phyloP scores from a whole-genome alignment of 2,329 filamentous ascomycete genomes.

The Trematosphaeria pertusa region DNA sequence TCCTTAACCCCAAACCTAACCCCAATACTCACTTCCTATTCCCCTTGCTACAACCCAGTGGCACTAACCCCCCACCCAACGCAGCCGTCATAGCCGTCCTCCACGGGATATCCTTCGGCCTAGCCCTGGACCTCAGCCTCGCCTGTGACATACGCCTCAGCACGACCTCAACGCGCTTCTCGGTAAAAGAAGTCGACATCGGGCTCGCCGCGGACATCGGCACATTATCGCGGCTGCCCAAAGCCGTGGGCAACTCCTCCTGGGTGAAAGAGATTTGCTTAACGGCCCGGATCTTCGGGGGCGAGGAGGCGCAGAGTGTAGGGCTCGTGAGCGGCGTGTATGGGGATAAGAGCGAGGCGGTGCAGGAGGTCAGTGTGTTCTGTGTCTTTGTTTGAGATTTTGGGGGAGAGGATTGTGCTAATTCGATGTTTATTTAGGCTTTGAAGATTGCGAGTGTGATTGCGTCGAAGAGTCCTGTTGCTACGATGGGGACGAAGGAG shows the following conservation, averaged over 20 bases:
- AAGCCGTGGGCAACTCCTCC: conserved; percentile 71
- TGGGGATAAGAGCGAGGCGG: conserved; percentile 65
- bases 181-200: conserved; percentile 84
- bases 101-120: conserved; percentile 46
- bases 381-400: background rate
- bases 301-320: conserved; percentile 71
- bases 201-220: conserved; percentile 82
- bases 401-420: background rate
- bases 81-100: conserved; percentile 45
- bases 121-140: conserved; percentile 61
- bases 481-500: conserved; percentile 87
- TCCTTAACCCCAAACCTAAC: background rate
- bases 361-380: conserved; percentile 54
- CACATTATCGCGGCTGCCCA: conserved; percentile 75
- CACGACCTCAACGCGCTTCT: conserved; percentile 65
- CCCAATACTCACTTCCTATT: background rate
- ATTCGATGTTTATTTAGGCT: conserved; percentile 46
- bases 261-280: conserved; percentile 84
- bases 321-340: conserved; percentile 74
- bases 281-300: conserved; percentile 72
- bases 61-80: conserved; percentile 48
- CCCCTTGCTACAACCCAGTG: background rate
- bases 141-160: conserved; percentile 75
- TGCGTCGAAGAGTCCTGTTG: conserved; percentile 84
- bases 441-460: conserved; percentile 70